Conservation (phyloP, 2,329 filamentous ascomycete genomes). For the Alternaria tenuissima region DNA sequence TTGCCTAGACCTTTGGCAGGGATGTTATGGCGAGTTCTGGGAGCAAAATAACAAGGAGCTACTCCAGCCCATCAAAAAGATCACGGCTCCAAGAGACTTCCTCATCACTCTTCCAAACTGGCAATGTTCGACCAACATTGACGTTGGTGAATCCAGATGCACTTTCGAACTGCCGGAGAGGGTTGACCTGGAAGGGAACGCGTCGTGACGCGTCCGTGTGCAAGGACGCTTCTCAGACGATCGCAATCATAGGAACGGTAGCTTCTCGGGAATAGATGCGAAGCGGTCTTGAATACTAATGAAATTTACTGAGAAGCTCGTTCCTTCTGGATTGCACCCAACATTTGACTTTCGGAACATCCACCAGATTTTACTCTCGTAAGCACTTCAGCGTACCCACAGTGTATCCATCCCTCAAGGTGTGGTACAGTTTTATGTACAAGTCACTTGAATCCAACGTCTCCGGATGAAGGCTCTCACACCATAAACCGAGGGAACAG, state of each 20-base stretch:
- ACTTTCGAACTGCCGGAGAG: slow-evolving; percentile 15
- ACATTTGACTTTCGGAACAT: not conserved
- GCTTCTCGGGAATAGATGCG: not conserved
- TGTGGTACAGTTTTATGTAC: not conserved
- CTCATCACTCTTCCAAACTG: slow-evolving; percentile 27
- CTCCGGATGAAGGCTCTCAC: not conserved
- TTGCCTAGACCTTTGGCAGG: slow-evolving; percentile 6
- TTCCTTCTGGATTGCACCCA: not conserved
- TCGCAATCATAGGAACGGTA: not conserved
- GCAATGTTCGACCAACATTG: slow-evolving; percentile 19
- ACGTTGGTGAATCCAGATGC: slow-evolving; percentile 21
- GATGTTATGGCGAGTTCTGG: slow-evolving; percentile 24
- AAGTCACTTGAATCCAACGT: not conserved
- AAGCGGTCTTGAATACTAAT: not conserved
- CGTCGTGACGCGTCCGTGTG: not conserved
- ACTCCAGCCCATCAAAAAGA: slow-evolving; percentile 19
- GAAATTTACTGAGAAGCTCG: not conserved
- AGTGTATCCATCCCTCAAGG: not conserved
- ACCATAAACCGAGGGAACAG: not conserved
- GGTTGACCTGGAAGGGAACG: not conserved
- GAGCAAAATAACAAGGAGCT: slow-evolving; percentile 17
- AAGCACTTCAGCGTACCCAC: not conserved
- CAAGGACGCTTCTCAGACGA: not conserved
- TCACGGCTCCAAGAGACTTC: slow-evolving; percentile 26
- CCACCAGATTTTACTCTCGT: not conserved